These are phyloP conservation scores for Tolypocladium ophioglossoides DNA, from an alignment of 2,329 filamentous ascomycete species.

Conservation along the genomic window DNA sequence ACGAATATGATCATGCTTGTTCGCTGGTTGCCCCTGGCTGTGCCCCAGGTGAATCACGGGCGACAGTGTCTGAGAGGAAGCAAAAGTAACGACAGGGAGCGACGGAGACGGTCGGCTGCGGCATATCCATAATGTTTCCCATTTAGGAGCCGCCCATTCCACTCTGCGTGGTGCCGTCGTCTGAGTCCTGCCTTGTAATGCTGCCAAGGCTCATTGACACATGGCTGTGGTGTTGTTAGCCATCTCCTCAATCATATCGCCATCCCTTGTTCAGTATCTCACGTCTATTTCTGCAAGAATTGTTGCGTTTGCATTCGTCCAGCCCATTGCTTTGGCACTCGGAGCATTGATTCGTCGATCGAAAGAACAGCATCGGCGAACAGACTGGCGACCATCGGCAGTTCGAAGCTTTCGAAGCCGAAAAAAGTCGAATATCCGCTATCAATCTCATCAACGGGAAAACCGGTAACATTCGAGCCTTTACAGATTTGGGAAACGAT, in stretches of 20 bases:
- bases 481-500: neutral
- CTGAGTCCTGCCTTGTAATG: too few relatives aligned
- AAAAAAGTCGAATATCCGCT: neutral
- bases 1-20: neutral
- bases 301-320: neutral
- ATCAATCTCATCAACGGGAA: neutral
- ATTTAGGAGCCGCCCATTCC: constrained; percentile 1
- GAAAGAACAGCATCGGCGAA: neutral
- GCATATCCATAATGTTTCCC: neutral
- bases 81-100: constrained; percentile 8
- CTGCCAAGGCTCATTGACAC: neutral
- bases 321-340: neutral
- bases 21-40: constrained; percentile 1
- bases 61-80: constrained; percentile 4
- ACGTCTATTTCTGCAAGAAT: neutral
- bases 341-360: neutral
- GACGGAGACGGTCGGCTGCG: neutral
- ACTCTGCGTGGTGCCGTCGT: neutral
- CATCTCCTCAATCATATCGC: neutral
- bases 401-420: too few relatives aligned
- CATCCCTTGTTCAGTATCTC: constrained; percentile 1
- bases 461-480: too few relatives aligned
- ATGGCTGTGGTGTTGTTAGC: neutral
- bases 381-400: neutral
- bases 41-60: constrained; percentile 5